Evolutionary conservation across 1,139 yeast species (phyloP).

Genomic region (Barnettozyma hawaiiensis): DNA sequence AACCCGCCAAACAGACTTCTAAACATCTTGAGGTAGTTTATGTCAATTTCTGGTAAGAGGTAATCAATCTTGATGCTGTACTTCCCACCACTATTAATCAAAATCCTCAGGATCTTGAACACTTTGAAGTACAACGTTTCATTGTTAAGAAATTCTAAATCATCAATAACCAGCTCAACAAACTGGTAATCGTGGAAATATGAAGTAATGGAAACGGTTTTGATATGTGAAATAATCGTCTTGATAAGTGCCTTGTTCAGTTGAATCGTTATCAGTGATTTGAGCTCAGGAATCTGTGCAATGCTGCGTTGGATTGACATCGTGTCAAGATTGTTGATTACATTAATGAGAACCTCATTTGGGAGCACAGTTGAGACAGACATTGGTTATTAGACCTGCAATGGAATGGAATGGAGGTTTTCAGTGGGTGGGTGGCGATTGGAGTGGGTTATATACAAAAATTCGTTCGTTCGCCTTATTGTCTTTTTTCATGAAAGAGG

Average conservation of each 20-base stretch:
- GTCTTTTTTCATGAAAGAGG: too few species aligned
- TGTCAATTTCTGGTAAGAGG: constrained; percentile 12
- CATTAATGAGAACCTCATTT: constrained; percentile 10
- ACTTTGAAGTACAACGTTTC: constrained; percentile 7
- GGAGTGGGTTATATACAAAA: too few species aligned
- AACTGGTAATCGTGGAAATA: constrained; percentile 6
- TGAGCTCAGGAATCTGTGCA: constrained; percentile 9
- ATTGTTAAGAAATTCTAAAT: constrained; percentile 3
- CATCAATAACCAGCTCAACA: constrained; percentile 6
- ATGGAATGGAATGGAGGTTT: background rate
- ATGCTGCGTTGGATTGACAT: constrained; percentile 4
- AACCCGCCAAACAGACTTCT: constrained; percentile 14
- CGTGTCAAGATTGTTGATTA: constrained; percentile 8
- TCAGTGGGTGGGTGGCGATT: too few species aligned
- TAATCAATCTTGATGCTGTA: constrained; percentile 12
- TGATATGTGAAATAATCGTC: constrained; percentile 4
- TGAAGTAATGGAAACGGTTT: background rate
- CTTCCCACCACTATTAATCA: constrained; percentile 2
- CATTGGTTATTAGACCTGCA: too few species aligned
- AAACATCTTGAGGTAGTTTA: constrained; percentile 21
- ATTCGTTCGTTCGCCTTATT: too few species aligned
- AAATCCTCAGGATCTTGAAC: constrained; percentile 7
- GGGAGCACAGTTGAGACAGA: constrained; percentile 6
- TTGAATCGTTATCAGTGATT: constrained; percentile 4
- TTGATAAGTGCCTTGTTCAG: constrained; percentile 3